A percentile compares a stretch with the other conserved stretches of the same genome.
Evolutionary conservation across 495 filamentous ascomycete species (phyloP).

Genomic region (Podospora pseudoanserina): DNA sequence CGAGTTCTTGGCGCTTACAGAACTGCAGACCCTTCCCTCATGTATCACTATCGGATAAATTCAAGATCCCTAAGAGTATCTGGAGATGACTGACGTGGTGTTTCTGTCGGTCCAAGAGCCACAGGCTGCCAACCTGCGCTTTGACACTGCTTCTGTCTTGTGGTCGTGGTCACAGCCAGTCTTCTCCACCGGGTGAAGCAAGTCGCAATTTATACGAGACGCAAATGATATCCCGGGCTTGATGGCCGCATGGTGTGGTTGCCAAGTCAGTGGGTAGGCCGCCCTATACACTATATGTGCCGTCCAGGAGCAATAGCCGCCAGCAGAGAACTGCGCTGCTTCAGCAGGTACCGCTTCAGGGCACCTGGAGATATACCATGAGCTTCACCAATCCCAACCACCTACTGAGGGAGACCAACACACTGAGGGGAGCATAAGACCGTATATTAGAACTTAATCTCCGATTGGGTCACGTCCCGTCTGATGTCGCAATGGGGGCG

Average conservation of each 20-base stretch:
- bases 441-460: slow-evolving; percentile 16
- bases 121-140: neutral
- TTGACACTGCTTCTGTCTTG: neutral
- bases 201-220: slow-evolving; percentile 1
- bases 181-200: neutral
- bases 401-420: neutral
- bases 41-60: neutral
- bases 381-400: neutral
- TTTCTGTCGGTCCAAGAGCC: neutral
- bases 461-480: slow-evolving; percentile 13
- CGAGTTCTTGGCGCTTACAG: neutral
- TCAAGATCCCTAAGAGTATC: neutral
- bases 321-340: neutral
- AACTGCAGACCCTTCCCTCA: neutral
- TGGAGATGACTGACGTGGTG: neutral
- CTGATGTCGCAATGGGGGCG: slow-evolving; percentile 6
- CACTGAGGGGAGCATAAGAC: neutral
- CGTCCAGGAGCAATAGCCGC: neutral
- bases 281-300: neutral
- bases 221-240: neutral
- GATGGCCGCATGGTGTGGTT: neutral
- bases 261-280: neutral
- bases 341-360: neutral
- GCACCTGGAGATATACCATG: neutral
- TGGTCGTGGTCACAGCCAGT: neutral